A percentile compares a stretch with the other conserved stretches of the same genome.
Conservation (phyloP, 176 grass and related monocot species). For the Eleusine coracana region DNA sequence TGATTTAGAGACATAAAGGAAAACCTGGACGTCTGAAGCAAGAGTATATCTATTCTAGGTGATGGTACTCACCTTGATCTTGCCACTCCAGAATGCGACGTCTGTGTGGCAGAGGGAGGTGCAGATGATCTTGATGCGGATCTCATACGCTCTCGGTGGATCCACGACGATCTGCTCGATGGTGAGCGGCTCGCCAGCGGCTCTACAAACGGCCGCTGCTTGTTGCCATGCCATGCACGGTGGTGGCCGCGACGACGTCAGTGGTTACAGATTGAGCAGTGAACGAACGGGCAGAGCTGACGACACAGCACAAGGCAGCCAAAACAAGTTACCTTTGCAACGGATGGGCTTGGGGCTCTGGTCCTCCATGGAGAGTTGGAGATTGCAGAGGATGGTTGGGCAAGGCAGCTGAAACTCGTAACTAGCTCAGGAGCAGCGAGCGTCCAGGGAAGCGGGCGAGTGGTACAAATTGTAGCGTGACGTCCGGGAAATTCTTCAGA, state of each 20-base stretch:
- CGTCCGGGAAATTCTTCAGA: background rate
- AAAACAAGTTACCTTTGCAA: slow-evolving; percentile 62
- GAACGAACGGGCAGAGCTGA: background rate
- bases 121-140: slow-evolving; percentile 69
- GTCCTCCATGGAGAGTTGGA: slow-evolving; percentile 31
- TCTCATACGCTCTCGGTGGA: slow-evolving; percentile 59
- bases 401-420: background rate
- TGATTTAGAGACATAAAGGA: too few relatives aligned
- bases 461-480: background rate
- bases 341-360: slow-evolving; percentile 50
- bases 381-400: background rate
- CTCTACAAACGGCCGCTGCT: slow-evolving; percentile 72
- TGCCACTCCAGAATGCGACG: slow-evolving; percentile 59
- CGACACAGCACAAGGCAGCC: background rate
- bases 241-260: background rate
- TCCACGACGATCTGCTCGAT: slow-evolving; percentile 85
- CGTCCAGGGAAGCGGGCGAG: background rate
- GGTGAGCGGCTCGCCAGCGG: slow-evolving; percentile 53
- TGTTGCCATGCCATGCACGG: background rate
- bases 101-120: slow-evolving; percentile 80
- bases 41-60: background rate
- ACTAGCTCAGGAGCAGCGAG: background rate
- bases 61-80: slow-evolving; percentile 28
- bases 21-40: too few relatives aligned
- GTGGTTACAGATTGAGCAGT: background rate